Conservation (phyloP, 768 basidiomycete species). For the Tephrocybe sp. region DNA sequence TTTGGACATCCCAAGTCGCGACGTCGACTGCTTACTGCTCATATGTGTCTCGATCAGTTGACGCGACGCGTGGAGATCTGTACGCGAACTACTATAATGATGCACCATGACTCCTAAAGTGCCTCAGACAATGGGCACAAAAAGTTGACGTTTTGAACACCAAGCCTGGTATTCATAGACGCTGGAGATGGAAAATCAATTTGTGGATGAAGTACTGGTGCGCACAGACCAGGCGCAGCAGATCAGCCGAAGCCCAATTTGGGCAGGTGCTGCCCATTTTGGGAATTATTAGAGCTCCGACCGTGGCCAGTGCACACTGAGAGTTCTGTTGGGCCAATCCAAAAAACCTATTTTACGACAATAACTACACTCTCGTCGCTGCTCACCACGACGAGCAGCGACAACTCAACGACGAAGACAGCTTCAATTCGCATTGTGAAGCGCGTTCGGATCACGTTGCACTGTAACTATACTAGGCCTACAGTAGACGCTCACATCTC, state of each 20-base stretch:
- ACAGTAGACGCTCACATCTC: slow-evolving; percentile 9
- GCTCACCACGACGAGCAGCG: slow-evolving; percentile 4
- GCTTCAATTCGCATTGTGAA: not conserved
- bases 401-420: not conserved
- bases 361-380: slow-evolving; percentile 2
- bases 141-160: too few species aligned
- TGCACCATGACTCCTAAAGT: too few species aligned
- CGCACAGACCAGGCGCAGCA: slow-evolving; percentile 17
- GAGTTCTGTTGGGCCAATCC: slow-evolving; percentile 3
- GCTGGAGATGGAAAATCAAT: too few species aligned
- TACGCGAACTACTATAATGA: too few species aligned
- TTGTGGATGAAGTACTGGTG: not conserved
- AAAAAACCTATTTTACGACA: slow-evolving; percentile 12
- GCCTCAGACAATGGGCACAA: too few species aligned
- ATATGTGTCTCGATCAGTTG: too few species aligned
- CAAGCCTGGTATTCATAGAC: too few species aligned
- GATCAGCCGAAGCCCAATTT: slow-evolving; percentile 14
- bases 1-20: too few species aligned
- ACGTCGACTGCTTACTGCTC: too few species aligned
- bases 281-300: slow-evolving; percentile 30
- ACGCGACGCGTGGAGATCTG: too few species aligned
- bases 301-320: slow-evolving; percentile 4
- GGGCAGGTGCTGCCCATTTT: slow-evolving; percentile 20
- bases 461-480: slow-evolving; percentile 3
- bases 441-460: slow-evolving; percentile 4